phyloP scores from a whole-genome alignment of 805 yeast genomes.

The Barnettozyma vustinii region DNA sequence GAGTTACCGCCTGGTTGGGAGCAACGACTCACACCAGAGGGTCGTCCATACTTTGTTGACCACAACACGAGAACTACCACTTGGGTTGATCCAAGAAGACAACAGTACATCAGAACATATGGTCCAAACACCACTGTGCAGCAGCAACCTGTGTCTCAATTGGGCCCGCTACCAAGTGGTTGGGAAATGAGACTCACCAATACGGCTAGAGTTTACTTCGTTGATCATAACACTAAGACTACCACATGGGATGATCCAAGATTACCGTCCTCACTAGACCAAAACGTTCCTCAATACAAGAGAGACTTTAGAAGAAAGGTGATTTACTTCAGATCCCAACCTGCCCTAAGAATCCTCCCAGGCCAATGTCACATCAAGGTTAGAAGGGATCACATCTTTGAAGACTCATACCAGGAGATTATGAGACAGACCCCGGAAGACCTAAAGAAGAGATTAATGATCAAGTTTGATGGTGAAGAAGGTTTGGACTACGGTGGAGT shows the following conservation, averaged over 20 bases:
- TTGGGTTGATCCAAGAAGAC: conserved; percentile 99
- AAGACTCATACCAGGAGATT: conserved; percentile 95
- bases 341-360: conserved; percentile 92
- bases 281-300: conserved; percentile 97
- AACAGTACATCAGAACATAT: conserved; percentile 93
- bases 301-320: conserved; percentile 98
- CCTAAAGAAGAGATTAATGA: conserved; percentile 94
- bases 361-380: conserved; percentile 99
- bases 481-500: conserved; percentile 99
- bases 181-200: conserved; percentile 99
- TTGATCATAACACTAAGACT: conserved; percentile 97
- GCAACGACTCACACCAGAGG: conserved; percentile 96
- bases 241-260: conserved; percentile 99
- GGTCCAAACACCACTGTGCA: conserved; percentile 89
- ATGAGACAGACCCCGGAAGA: conserved; percentile 99
- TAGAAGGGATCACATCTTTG: conserved; percentile 92
- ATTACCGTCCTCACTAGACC: conserved; percentile 93
- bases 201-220: conserved; percentile 97
- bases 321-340: conserved; percentile 96
- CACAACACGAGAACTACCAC: conserved; percentile 99
- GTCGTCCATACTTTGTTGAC: conserved; percentile 96
- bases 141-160: conserved; percentile 95
- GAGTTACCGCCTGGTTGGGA: conserved; percentile 99
- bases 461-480: conserved; percentile 98
- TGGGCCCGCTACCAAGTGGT: conserved; percentile 97